Conservation (phyloP, 108 stramenopile genomes). For the Stephanodiscus triporus region DNA sequence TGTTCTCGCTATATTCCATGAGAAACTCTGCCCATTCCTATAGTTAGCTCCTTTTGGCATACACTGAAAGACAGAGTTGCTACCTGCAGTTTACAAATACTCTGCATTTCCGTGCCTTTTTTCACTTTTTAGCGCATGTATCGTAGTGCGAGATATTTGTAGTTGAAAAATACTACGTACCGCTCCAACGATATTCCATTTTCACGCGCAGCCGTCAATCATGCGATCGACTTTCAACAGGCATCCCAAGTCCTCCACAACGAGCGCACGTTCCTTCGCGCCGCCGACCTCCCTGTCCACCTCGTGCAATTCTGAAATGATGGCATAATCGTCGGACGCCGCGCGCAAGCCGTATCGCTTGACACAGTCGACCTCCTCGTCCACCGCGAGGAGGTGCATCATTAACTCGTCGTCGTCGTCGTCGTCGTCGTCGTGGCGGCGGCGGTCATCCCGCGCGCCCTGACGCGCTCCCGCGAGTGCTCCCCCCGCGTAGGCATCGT, state of each 20-base stretch:
- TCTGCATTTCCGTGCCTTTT: too few species aligned
- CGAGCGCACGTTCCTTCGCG: slow-evolving; percentile 32
- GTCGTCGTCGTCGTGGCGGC: not conserved
- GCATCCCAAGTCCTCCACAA: slow-evolving; percentile 41
- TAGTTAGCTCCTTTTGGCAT: too few species aligned
- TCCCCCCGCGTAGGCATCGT: slow-evolving; percentile 27
- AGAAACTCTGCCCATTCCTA: too few species aligned
- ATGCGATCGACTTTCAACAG: slow-evolving; percentile 43
- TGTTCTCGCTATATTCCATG: too few species aligned
- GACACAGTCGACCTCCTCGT: slow-evolving; percentile 38
- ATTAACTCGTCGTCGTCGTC: slow-evolving; percentile 27
- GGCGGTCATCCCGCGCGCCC: not conserved
- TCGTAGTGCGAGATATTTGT: too few species aligned
- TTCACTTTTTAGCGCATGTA: too few species aligned
- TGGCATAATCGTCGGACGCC: slow-evolving; percentile 16
- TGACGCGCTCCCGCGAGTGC: too few species aligned
- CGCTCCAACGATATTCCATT: too few species aligned
- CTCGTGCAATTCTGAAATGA: slow-evolving; percentile 32
- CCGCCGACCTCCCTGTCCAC: slow-evolving; percentile 36
- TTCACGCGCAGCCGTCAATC: too few species aligned
- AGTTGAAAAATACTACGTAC: too few species aligned
- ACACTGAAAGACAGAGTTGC: too few species aligned
- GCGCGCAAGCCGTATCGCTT: slow-evolving; percentile 21
- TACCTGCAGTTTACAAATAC: too few species aligned
- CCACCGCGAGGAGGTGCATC: slow-evolving; percentile 38